These are phyloP conservation scores for Scleroderma bovista DNA, from an alignment of 768 basidiomycete genomes.

Conservation along the genomic window DNA sequence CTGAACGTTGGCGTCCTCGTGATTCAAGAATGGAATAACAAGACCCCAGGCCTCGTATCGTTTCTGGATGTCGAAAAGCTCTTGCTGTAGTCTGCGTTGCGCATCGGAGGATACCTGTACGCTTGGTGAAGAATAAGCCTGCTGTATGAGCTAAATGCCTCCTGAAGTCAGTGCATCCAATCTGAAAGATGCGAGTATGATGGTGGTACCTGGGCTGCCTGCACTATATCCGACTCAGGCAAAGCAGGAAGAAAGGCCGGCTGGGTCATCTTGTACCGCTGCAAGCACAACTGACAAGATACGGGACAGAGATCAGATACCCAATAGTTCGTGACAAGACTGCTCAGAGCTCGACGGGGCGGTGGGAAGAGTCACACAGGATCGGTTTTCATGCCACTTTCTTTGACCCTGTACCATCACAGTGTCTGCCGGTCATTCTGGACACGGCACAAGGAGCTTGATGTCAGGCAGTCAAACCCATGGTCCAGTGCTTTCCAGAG, in stretches of 20 bases:
- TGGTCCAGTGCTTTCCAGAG: too few species aligned
- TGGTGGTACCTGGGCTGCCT: slow-evolving; percentile 51
- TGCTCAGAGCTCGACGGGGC: not conserved
- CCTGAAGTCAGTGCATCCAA: slow-evolving; percentile 9
- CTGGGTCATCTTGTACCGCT: slow-evolving; percentile 13
- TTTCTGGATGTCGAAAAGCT: slow-evolving; percentile 74
- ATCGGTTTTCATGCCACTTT: too few species aligned
- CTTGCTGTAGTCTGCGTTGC: slow-evolving; percentile 60
- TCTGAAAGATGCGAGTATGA: slow-evolving; percentile 7
- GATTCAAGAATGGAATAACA: slow-evolving; percentile 67
- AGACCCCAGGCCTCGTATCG: slow-evolving; percentile 80
- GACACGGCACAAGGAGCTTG: too few species aligned
- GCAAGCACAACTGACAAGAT: not conserved
- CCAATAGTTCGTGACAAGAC: not conserved
- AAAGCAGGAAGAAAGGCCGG: slow-evolving; percentile 47
- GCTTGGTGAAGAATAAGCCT: slow-evolving; percentile 53
- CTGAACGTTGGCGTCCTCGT: slow-evolving; percentile 76
- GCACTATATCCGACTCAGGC: slow-evolving; percentile 46
- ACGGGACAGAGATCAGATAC: not conserved
- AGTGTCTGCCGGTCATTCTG: too few species aligned
- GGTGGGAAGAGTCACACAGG: not conserved
- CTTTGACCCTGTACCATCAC: too few species aligned
- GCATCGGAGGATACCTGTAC: slow-evolving; percentile 47
- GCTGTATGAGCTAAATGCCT: slow-evolving; percentile 56
- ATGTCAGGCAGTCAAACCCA: too few species aligned